Evolutionary conservation across 345 rosid species (phyloP), one percentile per base, ranked within the genome.

Genomic region (Brassica nigra): DNA sequence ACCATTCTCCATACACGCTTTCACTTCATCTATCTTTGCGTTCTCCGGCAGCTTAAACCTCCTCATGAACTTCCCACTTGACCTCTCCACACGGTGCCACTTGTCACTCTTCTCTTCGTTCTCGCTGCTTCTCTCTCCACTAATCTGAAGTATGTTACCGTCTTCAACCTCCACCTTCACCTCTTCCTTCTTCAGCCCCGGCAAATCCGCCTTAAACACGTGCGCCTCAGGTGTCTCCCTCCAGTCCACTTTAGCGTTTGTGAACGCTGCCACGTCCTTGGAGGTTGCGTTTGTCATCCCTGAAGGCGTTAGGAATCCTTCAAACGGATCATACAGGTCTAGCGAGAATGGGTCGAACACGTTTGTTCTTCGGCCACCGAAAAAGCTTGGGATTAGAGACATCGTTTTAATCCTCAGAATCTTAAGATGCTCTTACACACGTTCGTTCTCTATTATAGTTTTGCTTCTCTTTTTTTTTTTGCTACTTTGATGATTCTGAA

Each of bases 81-180:
- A 39, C 62, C 81, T 68, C 76, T 83, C 86, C 66, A 80, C 79
- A 7, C 83, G 82, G 73, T 81, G 86, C 86, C 86, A 84, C 82
- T 59, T 77, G 61, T 84, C 85, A 62, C 15, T 84, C 81, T 79
- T 82, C 75, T 84, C 83, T 34, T 82, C 85, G 0, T 76, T 58
- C 72, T 79, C 87, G 1, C 52, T 64, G 58, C 70, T 70, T 37
- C 83, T 82, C 69, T 82, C 82, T 8, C 87, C 85, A 1, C 83
- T 79, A 5, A 82, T 84, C 77, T 84, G 82, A 52, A 82, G 80
- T 12, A 82, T 62, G n/a, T 74, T 76, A 0, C 80, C 82, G 2
- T 85, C 85, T 27, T 82, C 83, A 6, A 85, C 83, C 73, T 82
- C 85, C 14, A 84, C 87, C n/a, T 84, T 84, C 42, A 84, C 84